Evolutionary conservation across 805 yeast genomes (phyloP).

Genomic region (Diddensiella santjacobensis): DNA sequence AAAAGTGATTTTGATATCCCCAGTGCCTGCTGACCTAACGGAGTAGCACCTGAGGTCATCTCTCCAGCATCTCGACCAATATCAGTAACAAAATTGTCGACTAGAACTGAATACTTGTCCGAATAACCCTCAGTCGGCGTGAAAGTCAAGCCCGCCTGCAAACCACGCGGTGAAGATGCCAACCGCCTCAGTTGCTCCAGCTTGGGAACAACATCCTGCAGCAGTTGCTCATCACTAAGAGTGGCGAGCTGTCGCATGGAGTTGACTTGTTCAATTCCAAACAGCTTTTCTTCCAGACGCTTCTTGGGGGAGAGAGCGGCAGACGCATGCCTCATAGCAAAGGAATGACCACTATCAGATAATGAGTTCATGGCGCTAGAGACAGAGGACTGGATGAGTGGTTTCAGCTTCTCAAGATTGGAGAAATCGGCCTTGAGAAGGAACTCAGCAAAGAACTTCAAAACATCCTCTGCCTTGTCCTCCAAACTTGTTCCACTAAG

Average conservation of each 20-base stretch:
- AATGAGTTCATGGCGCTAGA: conserved; percentile 74
- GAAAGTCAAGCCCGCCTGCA: conserved; percentile 27
- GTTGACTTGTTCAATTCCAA: conserved; percentile 75
- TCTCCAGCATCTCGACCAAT: conserved; percentile 4
- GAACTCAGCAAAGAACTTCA: conserved; percentile 66
- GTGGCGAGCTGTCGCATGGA: conserved; percentile 59
- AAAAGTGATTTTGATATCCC: conserved; percentile 44
- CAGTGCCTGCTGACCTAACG: not conserved
- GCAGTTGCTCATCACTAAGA: conserved; percentile 45
- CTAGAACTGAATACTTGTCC: conserved; percentile 41
- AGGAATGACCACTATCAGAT: conserved; percentile 85
- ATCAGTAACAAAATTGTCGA: conserved; percentile 22
- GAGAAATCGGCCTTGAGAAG: conserved; percentile 63
- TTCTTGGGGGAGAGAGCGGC: conserved; percentile 60
- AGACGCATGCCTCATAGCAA: conserved; percentile 68
- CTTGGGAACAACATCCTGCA: conserved; percentile 60
- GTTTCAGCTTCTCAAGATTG: conserved; percentile 63
- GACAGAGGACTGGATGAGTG: conserved; percentile 67
- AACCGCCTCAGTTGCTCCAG: conserved; percentile 36
- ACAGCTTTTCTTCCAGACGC: conserved; percentile 56
- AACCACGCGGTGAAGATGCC: conserved; percentile 15
- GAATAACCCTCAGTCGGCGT: conserved; percentile 48
- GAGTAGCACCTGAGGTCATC: conserved; percentile 1
- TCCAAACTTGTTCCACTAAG: conserved; percentile 69
- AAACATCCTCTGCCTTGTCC: conserved; percentile 55